Evolutionary conservation across 1,284 basidiomycete species (phyloP).

Genomic region (Heliocybe sulcata): DNA sequence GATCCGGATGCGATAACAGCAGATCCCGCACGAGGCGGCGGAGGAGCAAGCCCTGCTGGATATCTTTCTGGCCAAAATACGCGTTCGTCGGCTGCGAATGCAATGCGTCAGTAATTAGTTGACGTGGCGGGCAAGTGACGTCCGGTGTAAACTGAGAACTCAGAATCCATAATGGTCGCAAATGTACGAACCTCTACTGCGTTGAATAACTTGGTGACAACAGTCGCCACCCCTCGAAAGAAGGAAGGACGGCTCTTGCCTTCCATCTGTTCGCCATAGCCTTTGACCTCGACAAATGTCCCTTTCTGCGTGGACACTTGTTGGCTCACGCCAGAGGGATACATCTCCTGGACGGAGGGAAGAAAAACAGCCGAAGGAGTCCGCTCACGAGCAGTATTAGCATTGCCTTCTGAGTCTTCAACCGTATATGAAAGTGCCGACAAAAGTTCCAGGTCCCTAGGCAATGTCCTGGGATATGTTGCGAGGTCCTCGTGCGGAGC

Average conservation of each 20-base stretch:
- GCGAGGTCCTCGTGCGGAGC: conserved; percentile 92
- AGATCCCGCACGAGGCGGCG: conserved; percentile 83
- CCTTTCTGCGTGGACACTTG: conserved; percentile 74
- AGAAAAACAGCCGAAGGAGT: conserved; percentile 71
- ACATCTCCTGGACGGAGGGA: conserved; percentile 77
- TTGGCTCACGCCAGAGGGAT: conserved; percentile 83
- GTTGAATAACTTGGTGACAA: conserved; percentile 95
- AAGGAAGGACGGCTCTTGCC: conserved; percentile 81
- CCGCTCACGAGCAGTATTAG: conserved; percentile 16
- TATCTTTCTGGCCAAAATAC: conserved; percentile 99
- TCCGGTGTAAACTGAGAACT: no score
- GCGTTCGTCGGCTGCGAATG: conserved; percentile 73
- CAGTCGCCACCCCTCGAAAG: conserved; percentile 94
- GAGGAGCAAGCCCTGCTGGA: conserved; percentile 90
- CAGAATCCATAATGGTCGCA: no score
- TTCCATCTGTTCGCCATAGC: conserved; percentile 85
- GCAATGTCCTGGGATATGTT: conserved; percentile 84
- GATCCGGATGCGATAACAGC: conserved; percentile 68
- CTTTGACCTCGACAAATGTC: conserved; percentile 88
- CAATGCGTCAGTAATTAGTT: neutral
- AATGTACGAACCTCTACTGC: conserved; percentile 59
- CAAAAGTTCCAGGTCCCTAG: conserved; percentile 55
- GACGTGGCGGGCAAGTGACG: no score
- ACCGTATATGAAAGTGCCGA: conserved; percentile 18
- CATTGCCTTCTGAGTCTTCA: neutral